These are phyloP conservation scores for Heliosperma pusillum DNA, from an alignment of 148 eudicot species.

Conservation along the genomic window DNA sequence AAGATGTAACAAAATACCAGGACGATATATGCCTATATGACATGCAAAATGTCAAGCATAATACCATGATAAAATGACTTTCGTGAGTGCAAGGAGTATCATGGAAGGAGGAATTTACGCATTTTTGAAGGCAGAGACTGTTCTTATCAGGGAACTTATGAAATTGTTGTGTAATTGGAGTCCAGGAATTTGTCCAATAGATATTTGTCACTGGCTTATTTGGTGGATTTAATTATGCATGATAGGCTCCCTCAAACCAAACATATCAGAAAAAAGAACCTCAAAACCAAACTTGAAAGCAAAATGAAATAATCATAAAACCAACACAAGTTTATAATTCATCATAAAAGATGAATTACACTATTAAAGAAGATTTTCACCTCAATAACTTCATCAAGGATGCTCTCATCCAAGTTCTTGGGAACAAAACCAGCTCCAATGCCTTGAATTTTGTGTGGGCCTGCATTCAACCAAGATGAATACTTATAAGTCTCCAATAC, in stretches of 20 bases:
- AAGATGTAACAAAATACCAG: not conserved
- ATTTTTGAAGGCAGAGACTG: not conserved
- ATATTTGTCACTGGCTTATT: not conserved
- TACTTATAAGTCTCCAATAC: slow-evolving; percentile 11
- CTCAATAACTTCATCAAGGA: slow-evolving; percentile 95
- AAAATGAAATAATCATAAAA: no score
- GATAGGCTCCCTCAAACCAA: not conserved
- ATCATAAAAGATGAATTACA: not conserved
- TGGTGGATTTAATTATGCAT: not conserved
- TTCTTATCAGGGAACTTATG: not conserved
- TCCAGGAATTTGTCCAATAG: not conserved
- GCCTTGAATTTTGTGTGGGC: slow-evolving; percentile 99
- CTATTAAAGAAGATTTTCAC: slow-evolving; percentile 31
- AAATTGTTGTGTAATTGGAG: not conserved
- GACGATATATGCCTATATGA: not conserved
- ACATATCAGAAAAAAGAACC: not conserved
- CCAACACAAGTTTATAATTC: not conserved
- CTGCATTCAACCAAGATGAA: slow-evolving; percentile 40
- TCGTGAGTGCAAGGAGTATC: not conserved
- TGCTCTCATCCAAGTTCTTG: slow-evolving; percentile 60
- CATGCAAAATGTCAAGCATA: not conserved
- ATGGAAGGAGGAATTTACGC: no score
- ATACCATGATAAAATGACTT: not conserved
- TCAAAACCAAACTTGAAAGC: not conserved
- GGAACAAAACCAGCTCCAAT: slow-evolving; percentile 99